These are phyloP conservation scores for Stygiomarasmius scandens DNA, from an alignment of 1,284 basidiomycete species.

Conservation along the genomic window DNA sequence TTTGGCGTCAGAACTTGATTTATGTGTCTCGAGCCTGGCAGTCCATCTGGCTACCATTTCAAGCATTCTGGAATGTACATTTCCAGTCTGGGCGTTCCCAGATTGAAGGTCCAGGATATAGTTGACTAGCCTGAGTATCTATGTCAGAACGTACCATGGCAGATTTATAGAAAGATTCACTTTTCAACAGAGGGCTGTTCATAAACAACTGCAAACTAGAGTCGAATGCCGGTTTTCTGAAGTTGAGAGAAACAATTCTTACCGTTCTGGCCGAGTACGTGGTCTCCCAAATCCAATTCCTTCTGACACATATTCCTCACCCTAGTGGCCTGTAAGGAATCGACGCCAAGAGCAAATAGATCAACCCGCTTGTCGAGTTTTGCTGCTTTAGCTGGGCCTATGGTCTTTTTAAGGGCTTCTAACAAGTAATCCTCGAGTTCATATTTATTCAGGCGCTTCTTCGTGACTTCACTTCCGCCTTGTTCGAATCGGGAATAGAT, in stretches of 20 bases:
- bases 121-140: constrained; percentile 25
- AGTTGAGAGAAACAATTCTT: not conserved
- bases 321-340: constrained; percentile 58
- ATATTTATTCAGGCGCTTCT: constrained; percentile 25
- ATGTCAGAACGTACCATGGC: not conserved
- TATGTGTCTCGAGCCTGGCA: constrained; percentile 16
- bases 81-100: constrained; percentile 22
- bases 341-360: constrained; percentile 50
- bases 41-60: constrained; percentile 45
- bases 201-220: constrained; percentile 38
- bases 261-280: constrained; percentile 42
- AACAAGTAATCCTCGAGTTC: constrained; percentile 43
- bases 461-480: constrained; percentile 37
- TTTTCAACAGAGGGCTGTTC: constrained; percentile 43
- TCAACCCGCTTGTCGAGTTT: constrained; percentile 36
- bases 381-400: constrained; percentile 33
- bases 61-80: constrained; percentile 32
- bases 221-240: not conserved
- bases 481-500: constrained; percentile 51
- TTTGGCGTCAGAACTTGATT: not conserved
- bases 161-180: constrained; percentile 22
- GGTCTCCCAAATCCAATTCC: constrained; percentile 40
- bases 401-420: constrained; percentile 34
- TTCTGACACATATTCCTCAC: constrained; percentile 54
- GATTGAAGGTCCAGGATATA: constrained; percentile 29